phyloP scores from a whole-genome alignment of 805 yeast species.

The Pichia exigua region DNA sequence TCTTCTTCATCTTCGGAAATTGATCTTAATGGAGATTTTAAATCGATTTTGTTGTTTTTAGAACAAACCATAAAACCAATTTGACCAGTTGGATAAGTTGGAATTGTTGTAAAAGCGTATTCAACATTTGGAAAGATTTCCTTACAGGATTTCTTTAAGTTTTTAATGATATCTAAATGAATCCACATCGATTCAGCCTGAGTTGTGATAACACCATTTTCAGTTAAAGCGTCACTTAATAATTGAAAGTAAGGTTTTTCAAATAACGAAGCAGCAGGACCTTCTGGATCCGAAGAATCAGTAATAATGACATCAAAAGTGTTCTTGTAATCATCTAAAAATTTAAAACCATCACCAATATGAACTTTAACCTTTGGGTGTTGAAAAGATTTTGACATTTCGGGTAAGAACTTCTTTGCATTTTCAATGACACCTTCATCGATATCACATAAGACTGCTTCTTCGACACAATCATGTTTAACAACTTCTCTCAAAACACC shows the following conservation, averaged over 20 bases:
- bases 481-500: slow-evolving; percentile 94
- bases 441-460: slow-evolving; percentile 88
- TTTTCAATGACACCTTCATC: slow-evolving; percentile 88
- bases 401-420: slow-evolving; percentile 81
- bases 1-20: slow-evolving; percentile 55
- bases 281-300: slow-evolving; percentile 97
- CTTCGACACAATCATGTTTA: slow-evolving; percentile 80
- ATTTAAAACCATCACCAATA: slow-evolving; percentile 97
- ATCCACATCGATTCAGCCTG: slow-evolving; percentile 96
- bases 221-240: slow-evolving; percentile 80
- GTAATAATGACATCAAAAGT: slow-evolving; percentile 93
- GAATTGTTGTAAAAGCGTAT: slow-evolving; percentile 86
- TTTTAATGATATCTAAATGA: slow-evolving; percentile 75
- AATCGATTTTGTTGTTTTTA: slow-evolving; percentile 59
- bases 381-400: slow-evolving; percentile 72
- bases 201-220: slow-evolving; percentile 83
- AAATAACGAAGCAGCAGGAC: slow-evolving; percentile 92
- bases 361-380: slow-evolving; percentile 88
- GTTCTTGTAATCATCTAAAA: slow-evolving; percentile 73
- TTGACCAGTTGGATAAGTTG: slow-evolving; percentile 96
- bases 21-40: slow-evolving; percentile 61
- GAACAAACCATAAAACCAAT: slow-evolving; percentile 97
- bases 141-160: slow-evolving; percentile 73
- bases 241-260: slow-evolving; percentile 87
- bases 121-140: slow-evolving; percentile 87